Conservation (phyloP, 345 rosid genomes). For the Camelina hispida region DNA sequence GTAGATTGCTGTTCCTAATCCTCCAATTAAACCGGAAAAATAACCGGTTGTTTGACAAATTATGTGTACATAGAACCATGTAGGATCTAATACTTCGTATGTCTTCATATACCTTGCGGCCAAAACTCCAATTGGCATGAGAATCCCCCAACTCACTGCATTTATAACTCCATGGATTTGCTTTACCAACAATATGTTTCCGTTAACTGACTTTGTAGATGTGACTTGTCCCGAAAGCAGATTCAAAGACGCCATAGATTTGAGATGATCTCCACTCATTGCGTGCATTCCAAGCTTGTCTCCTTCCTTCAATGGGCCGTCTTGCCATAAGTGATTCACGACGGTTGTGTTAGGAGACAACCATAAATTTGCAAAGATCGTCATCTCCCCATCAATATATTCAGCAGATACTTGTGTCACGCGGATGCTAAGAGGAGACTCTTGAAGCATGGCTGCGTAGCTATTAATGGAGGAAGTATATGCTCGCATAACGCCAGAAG, state of each 20-base stretch:
- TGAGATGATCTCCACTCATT: constrained; percentile 22
- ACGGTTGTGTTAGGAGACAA: constrained; percentile 40
- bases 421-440: constrained; percentile 48
- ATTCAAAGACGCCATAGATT: constrained; percentile 43
- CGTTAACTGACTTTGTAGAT: constrained; percentile 1
- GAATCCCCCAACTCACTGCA: constrained; percentile 75
- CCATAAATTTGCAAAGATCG: constrained; percentile 58
- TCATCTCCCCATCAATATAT: constrained; percentile 45
- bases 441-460: constrained; percentile 37
- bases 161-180: constrained; percentile 77
- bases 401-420: constrained; percentile 49
- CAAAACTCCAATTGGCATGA: constrained; percentile 78
- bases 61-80: constrained; percentile 77
- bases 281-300: constrained; percentile 32
- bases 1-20: constrained; percentile 42
- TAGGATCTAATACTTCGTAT: constrained; percentile 67
- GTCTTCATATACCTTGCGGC: constrained; percentile 72
- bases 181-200: constrained; percentile 42
- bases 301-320: constrained; percentile 22
- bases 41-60: constrained; percentile 69
- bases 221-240: constrained; percentile 38
- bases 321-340: constrained; percentile 70
- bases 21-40: constrained; percentile 50
- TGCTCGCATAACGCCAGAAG: constrained; percentile 41
- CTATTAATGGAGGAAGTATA: constrained; percentile 47